These are phyloP conservation scores for Gnomoniopsis smithogilvyi DNA, from an alignment of 2,329 filamentous ascomycete species.

Conservation along the genomic window DNA sequence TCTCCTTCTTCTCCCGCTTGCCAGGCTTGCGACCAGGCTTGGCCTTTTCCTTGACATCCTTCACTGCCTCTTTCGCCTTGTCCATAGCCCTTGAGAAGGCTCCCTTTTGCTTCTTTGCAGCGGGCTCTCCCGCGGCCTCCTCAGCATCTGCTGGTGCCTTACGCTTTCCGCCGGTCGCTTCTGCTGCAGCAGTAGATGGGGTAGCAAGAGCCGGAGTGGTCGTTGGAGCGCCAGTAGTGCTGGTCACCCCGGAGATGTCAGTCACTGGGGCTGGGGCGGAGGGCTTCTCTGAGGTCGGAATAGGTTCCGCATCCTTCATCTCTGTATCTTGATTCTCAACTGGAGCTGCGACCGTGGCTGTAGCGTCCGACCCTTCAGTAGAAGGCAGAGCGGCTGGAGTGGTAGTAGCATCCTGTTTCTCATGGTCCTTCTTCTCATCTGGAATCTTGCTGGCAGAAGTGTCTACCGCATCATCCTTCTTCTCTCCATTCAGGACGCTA, in stretches of 20 bases:
- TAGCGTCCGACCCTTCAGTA: slow-evolving; percentile 4
- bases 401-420: background rate
- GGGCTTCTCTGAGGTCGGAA: background rate
- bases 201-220: background rate
- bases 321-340: slow-evolving; percentile 15
- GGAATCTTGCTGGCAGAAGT: background rate
- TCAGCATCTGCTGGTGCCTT: slow-evolving; percentile 18
- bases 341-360: background rate
- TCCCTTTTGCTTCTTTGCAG: slow-evolving; percentile 16
- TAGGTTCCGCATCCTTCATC: slow-evolving; percentile 18
- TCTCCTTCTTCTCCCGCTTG: slow-evolving; percentile 24
- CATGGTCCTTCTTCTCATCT: background rate
- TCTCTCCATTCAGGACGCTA: background rate
- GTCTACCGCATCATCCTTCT: background rate
- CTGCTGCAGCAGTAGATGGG: background rate
- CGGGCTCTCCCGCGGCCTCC: slow-evolving; percentile 7
- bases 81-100: slow-evolving; percentile 17
- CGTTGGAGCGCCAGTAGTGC: background rate
- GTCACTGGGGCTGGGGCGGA: background rate
- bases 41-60: slow-evolving; percentile 12
- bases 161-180: slow-evolving; percentile 23
- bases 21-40: slow-evolving; percentile 21
- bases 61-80: slow-evolving; percentile 13
- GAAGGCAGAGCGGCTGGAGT: background rate
- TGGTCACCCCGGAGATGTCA: background rate